These are phyloP conservation scores for Amanita phalloides DNA, from an alignment of 768 basidiomycete species.

Conservation along the genomic window DNA sequence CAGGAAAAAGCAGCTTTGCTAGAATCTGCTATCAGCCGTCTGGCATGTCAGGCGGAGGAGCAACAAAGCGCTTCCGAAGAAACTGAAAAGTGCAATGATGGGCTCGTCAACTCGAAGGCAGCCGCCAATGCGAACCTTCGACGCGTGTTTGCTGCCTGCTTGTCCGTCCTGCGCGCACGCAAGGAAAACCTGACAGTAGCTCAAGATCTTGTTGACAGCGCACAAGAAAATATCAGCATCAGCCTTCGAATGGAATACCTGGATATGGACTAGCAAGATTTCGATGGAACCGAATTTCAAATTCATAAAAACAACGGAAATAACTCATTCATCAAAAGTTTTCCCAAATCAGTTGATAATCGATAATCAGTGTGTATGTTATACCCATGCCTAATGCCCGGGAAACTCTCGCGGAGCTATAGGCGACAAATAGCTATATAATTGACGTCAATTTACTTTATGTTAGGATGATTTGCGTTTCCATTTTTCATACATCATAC, in stretches of 20 bases:
- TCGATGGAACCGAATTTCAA: background rate
- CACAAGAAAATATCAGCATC: conserved; percentile 38
- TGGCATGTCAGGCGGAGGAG: conserved; percentile 8
- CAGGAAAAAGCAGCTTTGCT: conserved; percentile 14
- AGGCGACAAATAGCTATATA: no score
- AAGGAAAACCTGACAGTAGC: conserved; percentile 36
- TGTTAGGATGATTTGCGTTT: no score
- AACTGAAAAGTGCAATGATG: background rate
- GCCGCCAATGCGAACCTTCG: conserved; percentile 28
- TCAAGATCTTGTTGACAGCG: conserved; percentile 36
- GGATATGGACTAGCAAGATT: conserved; percentile 15
- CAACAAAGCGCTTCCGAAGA: background rate
- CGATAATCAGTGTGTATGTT: no score
- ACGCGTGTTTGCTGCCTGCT: conserved; percentile 31
- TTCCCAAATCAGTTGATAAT: background rate
- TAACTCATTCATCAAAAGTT: background rate
- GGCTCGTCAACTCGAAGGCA: conserved; percentile 9
- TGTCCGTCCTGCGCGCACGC: conserved; percentile 37
- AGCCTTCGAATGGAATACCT: conserved; percentile 37
- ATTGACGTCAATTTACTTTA: no score
- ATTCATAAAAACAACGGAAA: background rate
- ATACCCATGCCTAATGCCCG: no score
- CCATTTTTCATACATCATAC: no score
- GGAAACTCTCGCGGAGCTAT: no score
- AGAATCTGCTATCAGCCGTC: conserved; percentile 15